Evolutionary conservation across 2,329 filamentous ascomycete genomes (phyloP).

Genomic region (Fusarium sp.): DNA sequence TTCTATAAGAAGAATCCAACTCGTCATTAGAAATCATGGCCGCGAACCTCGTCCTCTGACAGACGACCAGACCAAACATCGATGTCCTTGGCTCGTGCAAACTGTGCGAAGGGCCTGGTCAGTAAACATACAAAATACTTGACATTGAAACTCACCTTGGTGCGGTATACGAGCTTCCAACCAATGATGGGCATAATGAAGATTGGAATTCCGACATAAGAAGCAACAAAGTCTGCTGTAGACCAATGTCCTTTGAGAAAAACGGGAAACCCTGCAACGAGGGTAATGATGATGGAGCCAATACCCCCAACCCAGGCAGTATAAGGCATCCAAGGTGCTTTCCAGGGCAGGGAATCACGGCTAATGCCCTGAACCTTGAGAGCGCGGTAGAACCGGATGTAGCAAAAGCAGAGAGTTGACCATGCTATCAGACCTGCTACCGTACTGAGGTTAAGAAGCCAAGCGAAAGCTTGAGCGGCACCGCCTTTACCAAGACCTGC

Average conservation of each 20-base stretch:
- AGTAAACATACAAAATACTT: not conserved
- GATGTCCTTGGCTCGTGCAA: conserved; percentile 59
- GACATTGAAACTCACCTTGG: conserved; percentile 22
- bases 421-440: conserved; percentile 70
- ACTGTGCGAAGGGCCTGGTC: not conserved
- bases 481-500: conserved; percentile 51
- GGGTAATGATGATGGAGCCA: conserved; percentile 68
- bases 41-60: conserved; percentile 6
- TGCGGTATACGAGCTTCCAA: conserved; percentile 61
- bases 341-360: conserved; percentile 64
- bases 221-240: conserved; percentile 70
- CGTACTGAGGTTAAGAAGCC: conserved; percentile 77
- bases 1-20: too few species aligned
- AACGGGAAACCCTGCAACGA: conserved; percentile 80
- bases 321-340: conserved; percentile 68
- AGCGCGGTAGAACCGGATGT: conserved; percentile 65
- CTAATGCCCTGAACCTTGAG: conserved; percentile 64
- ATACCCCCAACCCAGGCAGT: conserved; percentile 70
- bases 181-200: conserved; percentile 70
- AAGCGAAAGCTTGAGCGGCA: conserved; percentile 73
- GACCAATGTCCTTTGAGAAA: conserved; percentile 76
- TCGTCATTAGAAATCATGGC: too few species aligned
- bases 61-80: conserved; percentile 56
- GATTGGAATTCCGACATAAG: conserved; percentile 71
- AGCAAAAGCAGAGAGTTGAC: conserved; percentile 68